Evolutionary conservation across 2,329 filamentous ascomycete genomes (phyloP).

Genomic region (Microcera coccophila): DNA sequence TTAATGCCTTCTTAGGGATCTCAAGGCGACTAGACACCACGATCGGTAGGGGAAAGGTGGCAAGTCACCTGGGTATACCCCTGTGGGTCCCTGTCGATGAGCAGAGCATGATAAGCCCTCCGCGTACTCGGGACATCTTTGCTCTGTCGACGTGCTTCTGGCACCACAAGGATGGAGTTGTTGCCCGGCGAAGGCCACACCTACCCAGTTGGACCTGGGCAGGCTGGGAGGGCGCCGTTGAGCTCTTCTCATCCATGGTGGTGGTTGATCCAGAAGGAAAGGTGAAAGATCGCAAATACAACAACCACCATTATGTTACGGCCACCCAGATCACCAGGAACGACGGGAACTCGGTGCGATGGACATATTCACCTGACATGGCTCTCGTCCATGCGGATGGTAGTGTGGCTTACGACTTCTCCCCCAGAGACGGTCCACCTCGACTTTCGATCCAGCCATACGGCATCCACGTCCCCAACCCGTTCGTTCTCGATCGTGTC

Average conservation of each 20-base stretch:
- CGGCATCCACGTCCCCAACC: constrained; percentile 31
- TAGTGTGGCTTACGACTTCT: constrained; percentile 32
- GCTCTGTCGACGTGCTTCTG: constrained; percentile 35
- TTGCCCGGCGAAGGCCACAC: constrained; percentile 27
- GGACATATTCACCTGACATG: constrained; percentile 35
- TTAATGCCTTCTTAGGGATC: constrained; percentile 32
- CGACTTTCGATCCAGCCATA: constrained; percentile 26
- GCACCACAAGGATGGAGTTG: constrained; percentile 30
- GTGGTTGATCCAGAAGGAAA: constrained; percentile 30
- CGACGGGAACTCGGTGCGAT: constrained; percentile 28
- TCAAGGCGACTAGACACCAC: constrained; percentile 30
- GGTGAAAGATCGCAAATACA: constrained; percentile 27
- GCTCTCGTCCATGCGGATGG: constrained; percentile 28
- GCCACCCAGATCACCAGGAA: constrained; percentile 34
- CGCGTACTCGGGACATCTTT: constrained; percentile 32
- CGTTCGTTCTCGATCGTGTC: constrained; percentile 32
- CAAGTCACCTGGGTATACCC: constrained; percentile 31
- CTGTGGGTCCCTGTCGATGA: constrained; percentile 26
- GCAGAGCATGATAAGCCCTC: constrained; percentile 15
- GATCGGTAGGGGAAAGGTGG: constrained; percentile 28
- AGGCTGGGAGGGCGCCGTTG: constrained; percentile 34
- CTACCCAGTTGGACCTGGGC: constrained; percentile 38
- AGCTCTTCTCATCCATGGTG: constrained; percentile 32
- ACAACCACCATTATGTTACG: constrained; percentile 35
- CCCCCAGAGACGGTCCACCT: constrained; percentile 13